Percentiles rank a stretch among this genome's conserved stretches.
phyloP scores from a whole-genome alignment of 805 yeast genomes.

The Ogataea trehalophila region DNA sequence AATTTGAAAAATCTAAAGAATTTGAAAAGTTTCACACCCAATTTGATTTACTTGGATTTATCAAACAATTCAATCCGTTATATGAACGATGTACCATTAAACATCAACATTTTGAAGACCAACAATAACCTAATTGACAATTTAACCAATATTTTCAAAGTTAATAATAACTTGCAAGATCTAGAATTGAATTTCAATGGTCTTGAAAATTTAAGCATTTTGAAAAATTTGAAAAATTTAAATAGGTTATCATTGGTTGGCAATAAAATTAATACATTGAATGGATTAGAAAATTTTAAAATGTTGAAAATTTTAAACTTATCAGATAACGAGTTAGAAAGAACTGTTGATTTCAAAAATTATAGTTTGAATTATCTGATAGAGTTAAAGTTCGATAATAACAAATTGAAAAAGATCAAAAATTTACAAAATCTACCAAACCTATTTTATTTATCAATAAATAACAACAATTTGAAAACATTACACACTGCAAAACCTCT shows the following conservation, averaged over 20 bases:
- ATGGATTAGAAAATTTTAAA: slow-evolving; percentile 34
- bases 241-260: slow-evolving; percentile 34
- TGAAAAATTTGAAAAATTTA: slow-evolving; percentile 38
- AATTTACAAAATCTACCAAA: slow-evolving; percentile 34
- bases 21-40: slow-evolving; percentile 41
- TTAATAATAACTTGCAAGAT: slow-evolving; percentile 36
- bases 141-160: slow-evolving; percentile 34
- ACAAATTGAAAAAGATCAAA: slow-evolving; percentile 30
- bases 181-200: slow-evolving; percentile 37
- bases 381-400: slow-evolving; percentile 40
- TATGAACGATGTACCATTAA: slow-evolving; percentile 41
- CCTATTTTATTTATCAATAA: slow-evolving; percentile 37
- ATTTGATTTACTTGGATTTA: slow-evolving; percentile 35
- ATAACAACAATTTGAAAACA: slow-evolving; percentile 35
- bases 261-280: slow-evolving; percentile 33
- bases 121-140: slow-evolving; percentile 36
- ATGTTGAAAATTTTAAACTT: slow-evolving; percentile 38
- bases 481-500: slow-evolving; percentile 22
- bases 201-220: slow-evolving; percentile 32
- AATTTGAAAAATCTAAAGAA: slow-evolving; percentile 39
- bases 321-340: slow-evolving; percentile 37
- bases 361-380: slow-evolving; percentile 37
- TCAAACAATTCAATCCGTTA: slow-evolving; percentile 38
- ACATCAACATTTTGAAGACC: slow-evolving; percentile 35
- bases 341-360: slow-evolving; percentile 33